A percentile compares a stretch with the other conserved stretches of the same genome.
phyloP scores from a whole-genome alignment of 768 basidiomycete species.

The Lanmaoa rubissima region DNA sequence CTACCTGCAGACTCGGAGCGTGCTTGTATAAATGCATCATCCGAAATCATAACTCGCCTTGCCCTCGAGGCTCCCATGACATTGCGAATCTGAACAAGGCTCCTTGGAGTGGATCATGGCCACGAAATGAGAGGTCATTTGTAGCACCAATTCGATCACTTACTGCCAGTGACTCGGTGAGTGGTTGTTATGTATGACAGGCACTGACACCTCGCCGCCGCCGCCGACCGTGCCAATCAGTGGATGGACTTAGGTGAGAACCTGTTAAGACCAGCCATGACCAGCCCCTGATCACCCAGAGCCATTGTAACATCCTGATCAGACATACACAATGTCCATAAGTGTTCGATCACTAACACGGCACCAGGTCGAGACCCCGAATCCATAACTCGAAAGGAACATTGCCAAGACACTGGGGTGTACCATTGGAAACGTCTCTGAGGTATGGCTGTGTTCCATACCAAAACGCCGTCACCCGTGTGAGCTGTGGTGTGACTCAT shows the following conservation, averaged over 20 bases:
- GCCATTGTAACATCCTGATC: not conserved
- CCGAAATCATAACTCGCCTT: conserved; percentile 12
- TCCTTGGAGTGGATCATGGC: not conserved
- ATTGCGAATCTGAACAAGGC: not conserved
- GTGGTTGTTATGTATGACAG: not conserved
- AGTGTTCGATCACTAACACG: not conserved
- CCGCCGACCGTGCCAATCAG: too few species aligned
- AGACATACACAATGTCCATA: not conserved
- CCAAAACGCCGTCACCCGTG: not conserved
- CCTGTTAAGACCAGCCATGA: too few species aligned
- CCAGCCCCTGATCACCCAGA: too few species aligned
- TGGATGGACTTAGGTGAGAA: too few species aligned
- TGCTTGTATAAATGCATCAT: not conserved
- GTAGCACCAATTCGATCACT: conserved; percentile 4
- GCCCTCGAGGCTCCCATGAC: conserved; percentile 13
- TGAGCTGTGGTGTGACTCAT: not conserved
- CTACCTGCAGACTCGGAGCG: not conserved
- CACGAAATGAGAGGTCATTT: not conserved
- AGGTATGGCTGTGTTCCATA: conserved; percentile 2
- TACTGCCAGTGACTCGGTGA: conserved; percentile 2
- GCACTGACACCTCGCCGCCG: not conserved
- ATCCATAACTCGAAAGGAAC: conserved; percentile 1
- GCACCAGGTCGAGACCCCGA: not conserved
- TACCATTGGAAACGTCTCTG: not conserved
- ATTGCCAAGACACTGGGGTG: conserved; percentile 8